Evolutionary conservation across 495 filamentous ascomycete species (phyloP), one percentile per base, ranked within the genome.

Genomic region (Aspergillus diversus): DNA sequence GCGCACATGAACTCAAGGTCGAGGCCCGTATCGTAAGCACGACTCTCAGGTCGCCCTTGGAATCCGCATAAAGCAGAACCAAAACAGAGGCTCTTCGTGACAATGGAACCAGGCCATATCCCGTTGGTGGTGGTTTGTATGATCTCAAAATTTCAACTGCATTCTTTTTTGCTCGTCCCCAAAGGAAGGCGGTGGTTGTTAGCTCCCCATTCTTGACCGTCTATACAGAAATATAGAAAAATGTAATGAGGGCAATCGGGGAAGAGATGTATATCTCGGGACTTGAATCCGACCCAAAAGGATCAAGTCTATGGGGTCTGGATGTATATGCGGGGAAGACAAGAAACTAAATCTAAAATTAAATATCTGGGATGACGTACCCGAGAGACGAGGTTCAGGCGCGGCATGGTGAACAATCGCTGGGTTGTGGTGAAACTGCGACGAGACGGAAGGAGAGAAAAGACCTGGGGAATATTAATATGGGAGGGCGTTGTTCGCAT

Each of bases 21-120:
- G 87, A 84, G 34, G 92, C 89, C 61, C 93, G 86, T 75, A 97
- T 92, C 31, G 93, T 97, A 58, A 97, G 83, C 17, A 97, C 92
- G 8, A 96, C 88, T 47, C 88, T 79, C 33, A 97, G 75, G 49
- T 94, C 89, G 9, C 93, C 93, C 42, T 80, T 75, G 16, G 82
- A 80, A 70, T 96, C 92, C 35, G 91, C 90, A 72, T 92, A 97
- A 0, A 97, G 85, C 59, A 97, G 83, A 32, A 97, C 79, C 60
- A 97, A 73, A 16, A 97, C 93, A 13, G 93, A 91, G 21, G 93
- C 93, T 21, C 92, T 83, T 51, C 91, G 81, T 59, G 82, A 85
- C 34, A 91, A 70, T 8, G 92, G 92, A 8, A 93, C 79, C 37
- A 85, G 82, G 61, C 81, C 82, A 72, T 86, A 90, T 53, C 74